Conservation (phyloP, 345 rosid species). For the Euphorbia tirucalli region DNA sequence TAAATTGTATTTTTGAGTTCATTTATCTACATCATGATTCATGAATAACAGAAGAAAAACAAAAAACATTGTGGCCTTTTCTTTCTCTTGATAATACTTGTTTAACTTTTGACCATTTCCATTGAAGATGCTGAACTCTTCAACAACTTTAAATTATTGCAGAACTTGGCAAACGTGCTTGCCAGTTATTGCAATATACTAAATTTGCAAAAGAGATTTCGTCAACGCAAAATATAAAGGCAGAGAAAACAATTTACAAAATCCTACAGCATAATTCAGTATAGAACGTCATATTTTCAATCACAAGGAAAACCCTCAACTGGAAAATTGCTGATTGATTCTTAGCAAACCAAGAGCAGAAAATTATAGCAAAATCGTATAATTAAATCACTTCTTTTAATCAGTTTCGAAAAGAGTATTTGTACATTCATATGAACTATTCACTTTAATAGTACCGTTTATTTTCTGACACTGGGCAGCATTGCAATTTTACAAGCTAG, state of each 20-base stretch:
- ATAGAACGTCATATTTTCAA: too few relatives aligned
- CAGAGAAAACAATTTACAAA: background rate
- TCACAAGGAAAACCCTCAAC: background rate
- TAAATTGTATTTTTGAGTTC: too few relatives aligned
- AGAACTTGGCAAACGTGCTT: background rate
- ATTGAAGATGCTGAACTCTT: background rate
- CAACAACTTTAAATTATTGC: background rate
- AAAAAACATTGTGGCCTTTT: too few relatives aligned
- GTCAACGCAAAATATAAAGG: background rate
- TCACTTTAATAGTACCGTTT: background rate
- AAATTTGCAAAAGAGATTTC: background rate
- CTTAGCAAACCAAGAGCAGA: background rate
- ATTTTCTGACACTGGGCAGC: constrained; percentile 10
- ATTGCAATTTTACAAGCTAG: constrained; percentile 20
- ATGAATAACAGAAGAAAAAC: too few relatives aligned
- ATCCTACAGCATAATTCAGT: too few relatives aligned
- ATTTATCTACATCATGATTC: too few relatives aligned
- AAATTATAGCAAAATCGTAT: too few relatives aligned
- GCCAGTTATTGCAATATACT: background rate
- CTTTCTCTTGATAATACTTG: background rate
- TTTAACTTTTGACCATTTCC: background rate
- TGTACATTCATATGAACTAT: too few relatives aligned
- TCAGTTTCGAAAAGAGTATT: constrained; percentile 4
- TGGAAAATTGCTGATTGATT: constrained; percentile 4
- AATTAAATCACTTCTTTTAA: too few relatives aligned